Evolutionary conservation across 2,329 filamentous ascomycete species (phyloP).

Genomic region (Paracoccidioides lutzii): DNA sequence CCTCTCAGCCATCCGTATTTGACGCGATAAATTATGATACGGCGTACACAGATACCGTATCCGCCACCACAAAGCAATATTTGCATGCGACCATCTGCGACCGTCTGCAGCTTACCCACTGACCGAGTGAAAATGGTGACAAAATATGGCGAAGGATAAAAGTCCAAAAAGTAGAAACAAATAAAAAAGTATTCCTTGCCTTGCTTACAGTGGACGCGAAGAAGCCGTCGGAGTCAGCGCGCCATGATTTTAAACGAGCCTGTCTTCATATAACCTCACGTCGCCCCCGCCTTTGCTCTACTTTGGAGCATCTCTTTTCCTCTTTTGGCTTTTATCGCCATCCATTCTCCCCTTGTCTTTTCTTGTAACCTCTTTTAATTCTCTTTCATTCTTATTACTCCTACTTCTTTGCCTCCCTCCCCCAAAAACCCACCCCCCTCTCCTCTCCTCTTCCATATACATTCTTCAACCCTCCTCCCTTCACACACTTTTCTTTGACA

Average conservation of each 20-base stretch:
- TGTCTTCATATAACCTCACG: slow-evolving; percentile 10
- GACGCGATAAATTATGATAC: not conserved
- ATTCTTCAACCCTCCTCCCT: not conserved
- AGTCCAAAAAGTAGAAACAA: not conserved
- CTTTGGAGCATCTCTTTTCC: slow-evolving; percentile 6
- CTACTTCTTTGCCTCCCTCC: slow-evolving; percentile 10
- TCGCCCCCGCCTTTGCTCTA: slow-evolving; percentile 11
- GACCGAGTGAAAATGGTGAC: not conserved
- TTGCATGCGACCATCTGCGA: slow-evolving; percentile 9
- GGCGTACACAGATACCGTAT: not conserved
- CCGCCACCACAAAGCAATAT: slow-evolving; percentile 1
- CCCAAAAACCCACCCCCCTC: slow-evolving; percentile 7
- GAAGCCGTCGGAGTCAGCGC: slow-evolving; percentile 4
- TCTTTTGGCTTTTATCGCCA: slow-evolving; percentile 9
- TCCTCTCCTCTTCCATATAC: slow-evolving; percentile 2
- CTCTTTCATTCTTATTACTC: slow-evolving; percentile 7
- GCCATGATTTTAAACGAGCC: slow-evolving; percentile 6
- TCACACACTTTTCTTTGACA: slow-evolving; percentile 1
- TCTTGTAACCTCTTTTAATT: too few species aligned
- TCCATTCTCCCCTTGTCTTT: slow-evolving; percentile 13
- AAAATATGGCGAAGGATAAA: not conserved
- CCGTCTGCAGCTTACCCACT: slow-evolving; percentile 7
- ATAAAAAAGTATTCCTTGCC: not conserved
- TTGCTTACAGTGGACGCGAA: not conserved
- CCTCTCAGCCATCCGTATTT: not conserved